A percentile compares a stretch with the other conserved stretches of the same genome.
Conservation (phyloP, 2,329 filamentous ascomycete genomes). For the Epichloe sibirici region DNA sequence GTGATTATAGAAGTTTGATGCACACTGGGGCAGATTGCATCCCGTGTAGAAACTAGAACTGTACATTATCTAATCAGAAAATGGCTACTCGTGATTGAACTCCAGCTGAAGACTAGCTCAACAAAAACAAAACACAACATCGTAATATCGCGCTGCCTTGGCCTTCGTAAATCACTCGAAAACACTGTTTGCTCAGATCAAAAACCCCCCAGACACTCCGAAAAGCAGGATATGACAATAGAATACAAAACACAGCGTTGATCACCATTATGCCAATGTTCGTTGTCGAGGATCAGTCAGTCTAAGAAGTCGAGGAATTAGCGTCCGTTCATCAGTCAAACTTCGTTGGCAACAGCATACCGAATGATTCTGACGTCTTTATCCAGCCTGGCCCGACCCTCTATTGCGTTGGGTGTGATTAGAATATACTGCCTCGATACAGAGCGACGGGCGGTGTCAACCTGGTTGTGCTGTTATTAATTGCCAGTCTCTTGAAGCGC, state of each 20-base stretch:
- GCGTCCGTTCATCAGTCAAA: background rate
- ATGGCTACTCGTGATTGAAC: background rate
- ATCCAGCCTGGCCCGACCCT: slow-evolving; percentile 42
- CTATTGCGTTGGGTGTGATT: slow-evolving; percentile 84
- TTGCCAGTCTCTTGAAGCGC: background rate
- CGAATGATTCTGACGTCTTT: slow-evolving; percentile 70
- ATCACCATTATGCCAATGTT: slow-evolving; percentile 20
- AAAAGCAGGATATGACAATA: background rate
- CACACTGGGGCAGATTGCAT: background rate
- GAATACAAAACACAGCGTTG: background rate
- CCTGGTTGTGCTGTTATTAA: slow-evolving; percentile 33
- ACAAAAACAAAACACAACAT: background rate
- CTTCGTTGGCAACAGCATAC: slow-evolving; percentile 25
- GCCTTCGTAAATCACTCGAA: background rate
- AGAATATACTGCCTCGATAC: slow-evolving; percentile 92
- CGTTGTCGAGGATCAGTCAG: slow-evolving; percentile 48
- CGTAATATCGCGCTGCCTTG: background rate
- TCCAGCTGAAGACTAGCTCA: background rate
- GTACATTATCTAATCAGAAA: background rate
- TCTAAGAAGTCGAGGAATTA: slow-evolving; percentile 19
- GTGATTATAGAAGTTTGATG: slow-evolving; percentile 25
- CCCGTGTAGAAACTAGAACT: background rate
- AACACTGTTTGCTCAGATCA: background rate
- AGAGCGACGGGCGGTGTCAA: slow-evolving; percentile 70
- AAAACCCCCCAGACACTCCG: background rate